Evolutionary conservation across 192 early-diverging fungal genomes (phyloP).

Genomic region (Linnemannia zychae): DNA sequence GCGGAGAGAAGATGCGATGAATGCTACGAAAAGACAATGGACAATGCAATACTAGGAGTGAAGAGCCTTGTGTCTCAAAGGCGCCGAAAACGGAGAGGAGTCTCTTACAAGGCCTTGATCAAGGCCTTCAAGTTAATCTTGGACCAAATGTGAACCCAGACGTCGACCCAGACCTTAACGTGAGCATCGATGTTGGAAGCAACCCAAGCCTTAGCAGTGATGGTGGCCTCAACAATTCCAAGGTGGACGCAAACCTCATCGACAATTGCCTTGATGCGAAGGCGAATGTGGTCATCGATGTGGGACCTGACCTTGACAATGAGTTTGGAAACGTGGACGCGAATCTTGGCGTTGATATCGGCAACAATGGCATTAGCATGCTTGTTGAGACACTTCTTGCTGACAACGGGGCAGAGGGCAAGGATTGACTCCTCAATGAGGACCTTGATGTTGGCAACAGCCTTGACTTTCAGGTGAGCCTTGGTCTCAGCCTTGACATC

Average conservation of each 20-base stretch:
- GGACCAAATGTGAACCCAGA: constrained; percentile 32
- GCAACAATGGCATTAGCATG: constrained; percentile 33
- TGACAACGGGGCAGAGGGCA: constrained; percentile 20
- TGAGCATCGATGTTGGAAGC: constrained; percentile 33
- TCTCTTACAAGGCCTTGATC: constrained; percentile 29
- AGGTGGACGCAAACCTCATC: constrained; percentile 9
- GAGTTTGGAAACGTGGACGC: constrained; percentile 12
- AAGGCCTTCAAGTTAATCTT: constrained; percentile 19
- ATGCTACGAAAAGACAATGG: not conserved
- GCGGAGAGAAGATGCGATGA: not conserved
- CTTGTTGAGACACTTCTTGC: constrained; percentile 18
- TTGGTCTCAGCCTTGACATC: constrained; percentile 11
- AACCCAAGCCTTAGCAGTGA: constrained; percentile 20
- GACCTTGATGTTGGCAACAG: not conserved
- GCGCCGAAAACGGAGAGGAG: not conserved
- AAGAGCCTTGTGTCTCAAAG: not conserved
- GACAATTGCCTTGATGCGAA: constrained; percentile 32
- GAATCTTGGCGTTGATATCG: constrained; percentile 14
- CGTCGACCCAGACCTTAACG: constrained; percentile 23
- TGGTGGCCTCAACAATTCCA: constrained; percentile 17
- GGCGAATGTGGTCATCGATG: constrained; percentile 27
- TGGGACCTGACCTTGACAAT: constrained; percentile 19
- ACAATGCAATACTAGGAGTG: not conserved
- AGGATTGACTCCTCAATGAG: constrained; percentile 8
- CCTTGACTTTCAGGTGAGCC: not conserved